Conservation (phyloP, 352 stramenopile genomes). For the Globisporangium spiculum region DNA sequence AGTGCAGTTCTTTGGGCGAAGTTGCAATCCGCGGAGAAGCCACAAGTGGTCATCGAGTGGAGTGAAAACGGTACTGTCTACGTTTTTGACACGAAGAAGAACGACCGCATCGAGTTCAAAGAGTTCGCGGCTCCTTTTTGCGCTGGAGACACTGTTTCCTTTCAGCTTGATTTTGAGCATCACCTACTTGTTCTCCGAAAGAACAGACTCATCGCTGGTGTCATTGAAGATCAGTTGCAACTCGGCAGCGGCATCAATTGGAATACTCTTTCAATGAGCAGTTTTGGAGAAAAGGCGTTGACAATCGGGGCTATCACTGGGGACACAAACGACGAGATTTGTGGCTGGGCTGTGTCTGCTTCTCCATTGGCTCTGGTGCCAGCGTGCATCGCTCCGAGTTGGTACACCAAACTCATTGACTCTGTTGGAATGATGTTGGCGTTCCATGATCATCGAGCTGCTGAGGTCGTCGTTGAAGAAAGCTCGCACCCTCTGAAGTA, state of each 20-base stretch:
- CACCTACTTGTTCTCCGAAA: slow-evolving; percentile 35
- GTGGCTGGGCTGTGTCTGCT: slow-evolving; percentile 13
- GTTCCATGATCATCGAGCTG: slow-evolving; percentile 38
- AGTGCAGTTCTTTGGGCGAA: slow-evolving; percentile 12
- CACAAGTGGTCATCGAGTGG: slow-evolving; percentile 25
- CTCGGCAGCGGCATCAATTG: neutral
- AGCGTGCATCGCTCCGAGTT: slow-evolving; percentile 32
- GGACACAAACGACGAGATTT: slow-evolving; percentile 3
- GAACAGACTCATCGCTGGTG: slow-evolving; percentile 30
- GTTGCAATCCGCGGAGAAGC: neutral
- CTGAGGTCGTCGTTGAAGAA: slow-evolving; percentile 40
- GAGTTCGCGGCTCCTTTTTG: slow-evolving; percentile 22
- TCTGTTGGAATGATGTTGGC: slow-evolving; percentile 54
- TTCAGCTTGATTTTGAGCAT: slow-evolving; percentile 39
- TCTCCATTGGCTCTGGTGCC: slow-evolving; percentile 41
- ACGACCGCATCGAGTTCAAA: slow-evolving; percentile 17
- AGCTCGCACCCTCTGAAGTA: slow-evolving; percentile 41
- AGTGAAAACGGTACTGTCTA: slow-evolving; percentile 19
- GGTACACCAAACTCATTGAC: slow-evolving; percentile 64
- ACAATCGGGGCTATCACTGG: slow-evolving; percentile 2
- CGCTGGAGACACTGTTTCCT: slow-evolving; percentile 37
- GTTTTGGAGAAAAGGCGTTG: neutral
- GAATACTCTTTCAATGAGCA: neutral
- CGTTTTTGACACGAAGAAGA: slow-evolving; percentile 9
- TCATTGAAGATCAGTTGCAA: slow-evolving; percentile 14